Base-by-base conservation (phyloP, 208 protist species). In the Blastocrithidia nonstop region DNA sequence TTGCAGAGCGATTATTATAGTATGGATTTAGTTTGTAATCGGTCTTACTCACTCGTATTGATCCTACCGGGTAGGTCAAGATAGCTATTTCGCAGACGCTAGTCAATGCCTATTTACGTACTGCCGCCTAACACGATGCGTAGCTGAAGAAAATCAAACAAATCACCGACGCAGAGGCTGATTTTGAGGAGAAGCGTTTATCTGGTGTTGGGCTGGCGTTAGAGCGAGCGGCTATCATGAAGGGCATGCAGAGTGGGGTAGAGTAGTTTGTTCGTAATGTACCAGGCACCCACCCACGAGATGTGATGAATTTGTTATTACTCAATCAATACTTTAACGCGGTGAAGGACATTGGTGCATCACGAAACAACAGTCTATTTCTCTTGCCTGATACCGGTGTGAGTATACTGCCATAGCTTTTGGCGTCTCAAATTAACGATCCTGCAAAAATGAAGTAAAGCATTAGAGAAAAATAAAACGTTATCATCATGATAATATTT, bases 291-390 rank as follows among this genome's bases (percentile, higher is more conserved):
- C 45, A 16, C 7, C 60, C 64, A 11, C 50, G 50, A n/a, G 70
- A 78, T 19, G 73, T 84, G 9, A 78, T 84, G 70, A 66, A 78
- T 36, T 54, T 88, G 45, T 48, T 84, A 1, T 50, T 88, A 24
- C 54, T 88, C 42, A 88, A 81, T 36, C 78, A 88, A 57, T 84
- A 84, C 65, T 88, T 84, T 45, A 74, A 88, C 45, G 55, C 78
- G 35, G 59, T 88, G 64, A 88, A 88, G 52, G 78, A 78, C 23
- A 62, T 88, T 5, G 76, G 71, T 9, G 38, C 33, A 4, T 42
- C 59, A 1, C 32, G 28, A 17, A 54, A 62, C 1, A 81, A 68
- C 45, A 35, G 57, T 7, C 49, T 86, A 8, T 59, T 86, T 15
- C 23, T 86, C 27, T 40, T 86, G 36, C 71, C 71, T 1, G 61